Evolutionary conservation across 345 rosid genomes (phyloP), one percentile per base, ranked within the genome.

Genomic region (Brassica incana): DNA sequence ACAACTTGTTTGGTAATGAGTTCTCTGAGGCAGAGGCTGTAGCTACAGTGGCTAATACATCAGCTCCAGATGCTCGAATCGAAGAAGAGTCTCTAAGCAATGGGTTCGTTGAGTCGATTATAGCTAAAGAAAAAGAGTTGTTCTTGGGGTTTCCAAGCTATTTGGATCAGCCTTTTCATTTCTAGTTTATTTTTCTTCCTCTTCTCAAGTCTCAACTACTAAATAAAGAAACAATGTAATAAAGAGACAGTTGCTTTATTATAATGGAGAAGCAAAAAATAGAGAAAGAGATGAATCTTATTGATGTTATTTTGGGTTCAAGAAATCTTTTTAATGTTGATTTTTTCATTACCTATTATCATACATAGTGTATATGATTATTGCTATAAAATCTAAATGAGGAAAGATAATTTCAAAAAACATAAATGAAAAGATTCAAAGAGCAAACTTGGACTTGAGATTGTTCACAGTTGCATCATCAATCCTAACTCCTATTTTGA

Each of bases 131-230:
- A 69, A 81, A 86, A 6, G 93, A 95, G 79, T 72, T 82, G 85
- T 89, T 88, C 85, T 84, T 88, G 78, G 92, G 87, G 30, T 90
- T 87, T 62, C 88, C 97, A 11, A 81, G 82, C 82, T 82, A 90
- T n/a, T 63, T 88, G 79, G 97, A 92, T 50, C 91, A 86, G 52
- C 87, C 87, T 66, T 85, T 81, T 61, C 71, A 63, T 29, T 74
- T 62, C 23, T 80, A 80, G 72, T 63, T 23, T 4, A 5, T 68
- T 32, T 29, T n/a, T 48, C 63, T 50, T 58, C 54, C 30, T 77
- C 16, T n/a, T 50, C 29, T 50, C 29, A 35, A 65, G 58, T 50
- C 58, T 50, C 20, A n/a, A 30, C 45, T 72, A 73, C 65, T 68
- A 50, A 78, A 74, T 74, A 66, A 78, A 71, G n/a, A 78, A 36